phyloP scores from a whole-genome alignment of 805 yeast species.

The Candida andamanensis region DNA sequence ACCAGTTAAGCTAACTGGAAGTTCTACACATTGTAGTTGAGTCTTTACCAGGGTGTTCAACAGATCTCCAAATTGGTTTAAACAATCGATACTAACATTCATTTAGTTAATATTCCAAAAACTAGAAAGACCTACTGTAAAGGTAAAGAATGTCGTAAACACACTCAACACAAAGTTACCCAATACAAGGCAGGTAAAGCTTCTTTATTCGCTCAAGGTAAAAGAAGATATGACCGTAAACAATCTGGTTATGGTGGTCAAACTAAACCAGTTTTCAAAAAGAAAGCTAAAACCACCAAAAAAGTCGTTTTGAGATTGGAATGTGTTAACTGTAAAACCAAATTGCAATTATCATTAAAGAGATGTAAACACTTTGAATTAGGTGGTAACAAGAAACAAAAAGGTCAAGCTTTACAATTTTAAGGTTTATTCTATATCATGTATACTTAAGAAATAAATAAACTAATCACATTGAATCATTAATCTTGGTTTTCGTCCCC shows the following conservation, averaged over 20 bases:
- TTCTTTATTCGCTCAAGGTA: constrained; percentile 98
- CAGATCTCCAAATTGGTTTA: background rate
- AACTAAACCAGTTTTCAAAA: constrained; percentile 99
- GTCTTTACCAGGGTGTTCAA: background rate
- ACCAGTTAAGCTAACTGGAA: too few species aligned
- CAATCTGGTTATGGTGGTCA: constrained; percentile 99
- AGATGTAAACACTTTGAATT: constrained; percentile 99
- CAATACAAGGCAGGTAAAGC: constrained; percentile 99
- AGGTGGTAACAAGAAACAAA: constrained; percentile 99
- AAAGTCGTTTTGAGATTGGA: constrained; percentile 99
- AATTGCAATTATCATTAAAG: constrained; percentile 95
- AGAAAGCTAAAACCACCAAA: constrained; percentile 99
- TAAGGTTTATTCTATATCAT: constrained; percentile 38
- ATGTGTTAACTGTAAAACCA: constrained; percentile 98
- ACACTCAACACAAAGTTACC: constrained; percentile 99
- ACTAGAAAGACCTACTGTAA: constrained; percentile 99
- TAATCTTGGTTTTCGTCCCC: too few species aligned
- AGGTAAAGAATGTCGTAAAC: constrained; percentile 98
- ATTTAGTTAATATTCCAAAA: constrained; percentile 98
- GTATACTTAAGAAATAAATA: constrained; percentile 8
- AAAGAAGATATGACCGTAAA: constrained; percentile 99
- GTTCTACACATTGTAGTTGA: too few species aligned
- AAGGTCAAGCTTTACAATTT: constrained; percentile 99
- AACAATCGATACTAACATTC: constrained; percentile 4
- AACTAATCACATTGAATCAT: too few species aligned